Evolutionary conservation across 2,329 filamentous ascomycete genomes (phyloP).

Genomic region (Didymellaceae sp.): DNA sequence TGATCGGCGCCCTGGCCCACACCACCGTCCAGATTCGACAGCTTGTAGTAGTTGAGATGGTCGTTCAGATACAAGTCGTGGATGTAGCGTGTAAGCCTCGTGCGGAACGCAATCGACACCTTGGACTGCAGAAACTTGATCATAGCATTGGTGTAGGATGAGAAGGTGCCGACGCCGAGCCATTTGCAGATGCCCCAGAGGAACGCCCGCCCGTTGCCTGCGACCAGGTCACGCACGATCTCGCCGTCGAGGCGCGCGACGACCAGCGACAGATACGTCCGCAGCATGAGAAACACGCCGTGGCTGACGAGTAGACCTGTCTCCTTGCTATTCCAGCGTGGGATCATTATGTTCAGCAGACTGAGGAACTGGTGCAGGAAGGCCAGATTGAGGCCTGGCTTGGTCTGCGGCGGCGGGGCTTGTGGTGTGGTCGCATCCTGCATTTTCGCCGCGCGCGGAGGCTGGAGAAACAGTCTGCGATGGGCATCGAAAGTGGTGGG

Average conservation of each 20-base stretch:
- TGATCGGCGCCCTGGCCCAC: slow-evolving; percentile 92
- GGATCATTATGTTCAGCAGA: slow-evolving; percentile 96
- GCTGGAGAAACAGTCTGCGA: slow-evolving; percentile 88
- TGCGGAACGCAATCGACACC: slow-evolving; percentile 97
- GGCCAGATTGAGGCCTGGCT: slow-evolving; percentile 91
- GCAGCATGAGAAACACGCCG: slow-evolving; percentile 83
- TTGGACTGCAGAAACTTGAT: slow-evolving; percentile 99
- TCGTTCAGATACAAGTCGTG: slow-evolving; percentile 96
- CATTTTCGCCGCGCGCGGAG: slow-evolving; percentile 80
- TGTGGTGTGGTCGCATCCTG: slow-evolving; percentile 66
- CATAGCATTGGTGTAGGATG: slow-evolving; percentile 97
- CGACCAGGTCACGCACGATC: slow-evolving; percentile 95
- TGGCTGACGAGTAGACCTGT: slow-evolving; percentile 89
- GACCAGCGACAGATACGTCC: slow-evolving; percentile 92
- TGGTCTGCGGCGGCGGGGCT: slow-evolving; percentile 87
- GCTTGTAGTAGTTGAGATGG: slow-evolving; percentile 94
- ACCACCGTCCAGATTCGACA: slow-evolving; percentile 90
- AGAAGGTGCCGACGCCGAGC: slow-evolving; percentile 91
- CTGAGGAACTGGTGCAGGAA: slow-evolving; percentile 97
- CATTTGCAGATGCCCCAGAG: slow-evolving; percentile 90
- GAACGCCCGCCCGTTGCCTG: slow-evolving; percentile 87
- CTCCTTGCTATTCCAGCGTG: slow-evolving; percentile 93
- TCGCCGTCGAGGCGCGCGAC: slow-evolving; percentile 93
- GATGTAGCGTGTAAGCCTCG: slow-evolving; percentile 91
- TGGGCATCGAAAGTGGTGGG: slow-evolving; percentile 96